Evolutionary conservation across 805 yeast genomes (phyloP), one percentile per base, ranked within the genome.

Genomic region (Teunomyces gatunensis): DNA sequence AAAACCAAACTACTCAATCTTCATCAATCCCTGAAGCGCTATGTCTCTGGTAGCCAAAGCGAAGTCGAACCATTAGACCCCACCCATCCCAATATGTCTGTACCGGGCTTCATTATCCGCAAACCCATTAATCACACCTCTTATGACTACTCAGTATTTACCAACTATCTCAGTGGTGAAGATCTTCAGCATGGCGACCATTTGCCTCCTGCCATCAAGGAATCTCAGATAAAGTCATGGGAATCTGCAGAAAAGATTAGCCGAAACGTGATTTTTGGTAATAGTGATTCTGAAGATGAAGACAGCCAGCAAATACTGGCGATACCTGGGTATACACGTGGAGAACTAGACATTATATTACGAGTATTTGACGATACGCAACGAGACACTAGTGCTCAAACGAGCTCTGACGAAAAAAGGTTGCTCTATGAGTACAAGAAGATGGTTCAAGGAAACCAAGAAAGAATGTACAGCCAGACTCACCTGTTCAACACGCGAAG

Each of bases 181-280:
- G 59, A 54, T 33, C 35, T 52, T 7, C 54, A 51, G 13, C 59
- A 54, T 32, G 53, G 51, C 2, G 54, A 50, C 23, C 53, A 55
- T 29, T 43, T 59, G n/a, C 67, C 69, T 18, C 74, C 73, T 1
- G 59, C 64, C 12, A 55, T 71, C 7, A 72, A 68, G 54, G 69
- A 67, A 36, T 67, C 74, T n/a, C 76, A 71, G 52, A 59, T 72
- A 10, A 63, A 64, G 44, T 76, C 76, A 15, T 73, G 78, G 78
- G 77, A 73, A 50, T 63, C 69, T 23, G 77, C 75, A 1, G 77
- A 73, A 48, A 65, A 67, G 50, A 63, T 69, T 37, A 63, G 67
- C 47, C 54, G 58, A 21, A 70, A 64, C 45, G 50, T 71, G 29
- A 69, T 73, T 2, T 71, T 72, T 48, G 71, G 67, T 40, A 56